Conservation (phyloP, 768 basidiomycete genomes). For the Suillus paluster region DNA sequence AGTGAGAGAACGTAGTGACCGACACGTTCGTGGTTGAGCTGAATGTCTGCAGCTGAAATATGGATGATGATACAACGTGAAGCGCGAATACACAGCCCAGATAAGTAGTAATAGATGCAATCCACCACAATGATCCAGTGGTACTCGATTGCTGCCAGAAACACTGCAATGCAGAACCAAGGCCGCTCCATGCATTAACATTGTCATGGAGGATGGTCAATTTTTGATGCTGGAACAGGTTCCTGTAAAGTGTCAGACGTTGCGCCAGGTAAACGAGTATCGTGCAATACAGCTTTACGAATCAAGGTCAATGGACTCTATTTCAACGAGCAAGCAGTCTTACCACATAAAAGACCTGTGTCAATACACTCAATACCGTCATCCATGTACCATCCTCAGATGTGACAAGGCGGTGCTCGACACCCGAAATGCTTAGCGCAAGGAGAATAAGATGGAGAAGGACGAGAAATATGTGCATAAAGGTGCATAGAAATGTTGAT, state of each 20-base stretch:
- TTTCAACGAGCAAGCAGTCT: neutral
- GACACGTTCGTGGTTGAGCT: neutral
- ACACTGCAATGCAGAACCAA: constrained; percentile 8
- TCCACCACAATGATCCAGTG: constrained; percentile 1
- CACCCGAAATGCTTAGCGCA: neutral
- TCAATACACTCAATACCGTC: neutral
- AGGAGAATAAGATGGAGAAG: constrained; percentile 14
- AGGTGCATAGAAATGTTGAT: neutral
- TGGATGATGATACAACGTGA: constrained; percentile 14
- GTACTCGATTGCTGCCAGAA: constrained; percentile 10
- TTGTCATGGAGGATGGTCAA: constrained; percentile 9
- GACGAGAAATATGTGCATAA: constrained; percentile 10
- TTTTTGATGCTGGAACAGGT: constrained; percentile 6
- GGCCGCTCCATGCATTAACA: constrained; percentile 10
- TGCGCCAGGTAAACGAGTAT: constrained; percentile 17
- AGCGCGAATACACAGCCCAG: constrained; percentile 6
- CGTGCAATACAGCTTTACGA: constrained; percentile 15
- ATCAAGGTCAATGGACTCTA: neutral
- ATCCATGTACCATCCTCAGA: neutral
- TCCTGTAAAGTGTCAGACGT: constrained; percentile 14
- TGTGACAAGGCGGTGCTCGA: constrained; percentile 7
- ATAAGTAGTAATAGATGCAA: constrained; percentile 6
- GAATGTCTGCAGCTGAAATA: constrained; percentile 12
- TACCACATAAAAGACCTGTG: constrained; percentile 12
- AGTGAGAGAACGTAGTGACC: neutral